Evolutionary conservation across 1,284 basidiomycete genomes (phyloP).

Genomic region (Omphalotus olearius): DNA sequence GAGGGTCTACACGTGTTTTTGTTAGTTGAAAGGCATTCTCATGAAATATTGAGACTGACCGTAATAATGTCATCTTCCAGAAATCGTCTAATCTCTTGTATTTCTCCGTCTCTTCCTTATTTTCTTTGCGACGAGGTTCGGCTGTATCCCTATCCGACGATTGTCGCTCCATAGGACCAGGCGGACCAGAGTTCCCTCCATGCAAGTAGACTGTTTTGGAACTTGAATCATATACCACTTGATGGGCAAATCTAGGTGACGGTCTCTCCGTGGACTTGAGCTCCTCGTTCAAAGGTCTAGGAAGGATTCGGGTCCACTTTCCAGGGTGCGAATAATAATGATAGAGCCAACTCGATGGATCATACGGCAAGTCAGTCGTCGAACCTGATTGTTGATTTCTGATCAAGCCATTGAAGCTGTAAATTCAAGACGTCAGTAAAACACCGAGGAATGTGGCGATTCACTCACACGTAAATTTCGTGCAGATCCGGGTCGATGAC

Average conservation of each 20-base stretch:
- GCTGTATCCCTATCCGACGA: slow-evolving; percentile 19
- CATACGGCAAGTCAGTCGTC: slow-evolving; percentile 41
- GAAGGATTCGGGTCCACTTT: slow-evolving; percentile 56
- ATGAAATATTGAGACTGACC: slow-evolving; percentile 36
- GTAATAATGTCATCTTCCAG: slow-evolving; percentile 65
- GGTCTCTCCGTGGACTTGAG: slow-evolving; percentile 33
- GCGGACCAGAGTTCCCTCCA: slow-evolving; percentile 61
- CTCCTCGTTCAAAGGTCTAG: slow-evolving; percentile 6
- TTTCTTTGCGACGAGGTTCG: slow-evolving; percentile 14
- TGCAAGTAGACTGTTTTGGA: slow-evolving; percentile 61
- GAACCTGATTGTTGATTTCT: slow-evolving; percentile 34
- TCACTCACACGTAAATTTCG: slow-evolving; percentile 69
- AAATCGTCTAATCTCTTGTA: slow-evolving; percentile 66
- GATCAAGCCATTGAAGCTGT: slow-evolving; percentile 60
- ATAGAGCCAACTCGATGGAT: slow-evolving; percentile 61
- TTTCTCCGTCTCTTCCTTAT: slow-evolving; percentile 16
- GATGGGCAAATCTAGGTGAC: slow-evolving; percentile 65
- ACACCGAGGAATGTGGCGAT: slow-evolving; percentile 1
- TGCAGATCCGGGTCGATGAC: slow-evolving; percentile 57
- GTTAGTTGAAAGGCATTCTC: background rate
- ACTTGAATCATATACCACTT: slow-evolving; percentile 64
- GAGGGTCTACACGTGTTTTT: slow-evolving; percentile 39
- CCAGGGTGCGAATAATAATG: slow-evolving; percentile 55
- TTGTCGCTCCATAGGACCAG: slow-evolving; percentile 17
- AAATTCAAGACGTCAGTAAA: slow-evolving; percentile 1